A percentile compares a stretch with the other conserved stretches of the same genome.
Evolutionary conservation across 768 basidiomycete genomes (phyloP).

Genomic region (Lentinula sp.): DNA sequence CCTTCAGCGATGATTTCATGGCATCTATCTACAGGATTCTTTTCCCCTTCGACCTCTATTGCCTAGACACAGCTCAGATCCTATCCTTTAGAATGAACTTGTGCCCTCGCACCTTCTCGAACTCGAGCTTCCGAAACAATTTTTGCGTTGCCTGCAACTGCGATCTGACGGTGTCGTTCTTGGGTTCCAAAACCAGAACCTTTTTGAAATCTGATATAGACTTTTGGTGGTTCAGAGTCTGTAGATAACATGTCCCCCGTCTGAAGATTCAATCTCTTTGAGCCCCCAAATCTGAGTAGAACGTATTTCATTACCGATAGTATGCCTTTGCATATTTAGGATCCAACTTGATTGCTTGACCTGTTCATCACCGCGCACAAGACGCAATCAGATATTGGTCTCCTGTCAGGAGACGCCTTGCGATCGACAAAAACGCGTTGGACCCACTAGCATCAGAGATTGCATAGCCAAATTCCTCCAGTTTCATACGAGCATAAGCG

Average conservation of each 20-base stretch:
- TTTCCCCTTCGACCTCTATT: conserved; percentile 89
- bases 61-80: conserved; percentile 41
- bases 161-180: conserved; percentile 70
- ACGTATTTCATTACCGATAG: conserved; percentile 52
- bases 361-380: conserved; percentile 27
- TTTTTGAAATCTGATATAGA: conserved; percentile 88
- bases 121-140: conserved; percentile 82
- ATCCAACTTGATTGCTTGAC: conserved; percentile 82
- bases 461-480: conserved; percentile 92
- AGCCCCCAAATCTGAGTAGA: background rate
- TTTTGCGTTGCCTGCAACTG: conserved; percentile 90
- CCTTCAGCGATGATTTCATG: conserved; percentile 75
- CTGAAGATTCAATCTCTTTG: conserved; percentile 18
- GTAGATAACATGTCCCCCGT: conserved; percentile 86
- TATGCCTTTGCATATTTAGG: conserved; percentile 88
- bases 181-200: conserved; percentile 77
- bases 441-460: conserved; percentile 78
- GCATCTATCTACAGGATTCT: conserved; percentile 70
- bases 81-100: background rate
- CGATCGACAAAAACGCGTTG: background rate
- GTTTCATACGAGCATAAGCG: conserved; percentile 85
- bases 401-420: background rate
- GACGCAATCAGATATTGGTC: background rate
- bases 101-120: conserved; percentile 69
- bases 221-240: conserved; percentile 80